These are phyloP conservation scores for Endocalyx cinctus DNA, from an alignment of 2,329 filamentous ascomycete genomes.

Conservation along the genomic window DNA sequence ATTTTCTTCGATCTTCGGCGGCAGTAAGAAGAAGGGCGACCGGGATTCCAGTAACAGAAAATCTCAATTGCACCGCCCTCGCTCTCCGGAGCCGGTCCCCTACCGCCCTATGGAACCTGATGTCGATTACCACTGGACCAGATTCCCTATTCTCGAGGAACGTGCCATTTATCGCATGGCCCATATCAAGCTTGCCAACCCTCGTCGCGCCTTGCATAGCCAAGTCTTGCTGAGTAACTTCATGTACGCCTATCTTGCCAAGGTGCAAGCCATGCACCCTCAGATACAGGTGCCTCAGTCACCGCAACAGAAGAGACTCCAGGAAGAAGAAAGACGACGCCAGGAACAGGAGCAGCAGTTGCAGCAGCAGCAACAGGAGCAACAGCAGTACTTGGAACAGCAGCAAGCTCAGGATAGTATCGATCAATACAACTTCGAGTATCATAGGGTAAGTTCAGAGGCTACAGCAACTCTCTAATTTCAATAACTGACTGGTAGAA, in stretches of 20 bases:
- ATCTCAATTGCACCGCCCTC: slow-evolving; percentile 61
- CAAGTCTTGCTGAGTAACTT: slow-evolving; percentile 98
- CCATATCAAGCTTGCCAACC: slow-evolving; percentile 98
- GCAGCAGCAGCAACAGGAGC: too few species aligned
- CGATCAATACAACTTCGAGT: slow-evolving; percentile 50
- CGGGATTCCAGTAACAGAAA: slow-evolving; percentile 73
- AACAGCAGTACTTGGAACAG: slow-evolving; percentile 38
- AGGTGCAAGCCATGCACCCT: slow-evolving; percentile 98
- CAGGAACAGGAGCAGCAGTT: slow-evolving; percentile 47
- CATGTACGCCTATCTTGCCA: slow-evolving; percentile 98
- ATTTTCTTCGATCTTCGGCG: slow-evolving; percentile 91
- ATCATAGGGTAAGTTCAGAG: slow-evolving; percentile 41
- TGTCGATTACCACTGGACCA: slow-evolving; percentile 92
- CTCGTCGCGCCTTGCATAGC: slow-evolving; percentile 82
- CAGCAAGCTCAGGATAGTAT: slow-evolving; percentile 39
- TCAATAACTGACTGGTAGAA: too few species aligned
- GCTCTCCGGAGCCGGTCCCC: slow-evolving; percentile 75
- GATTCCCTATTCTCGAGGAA: slow-evolving; percentile 93
- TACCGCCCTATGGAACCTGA: slow-evolving; percentile 74
- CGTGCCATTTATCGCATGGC: slow-evolving; percentile 98
- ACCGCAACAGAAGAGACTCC: slow-evolving; percentile 63
- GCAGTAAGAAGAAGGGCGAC: slow-evolving; percentile 80
- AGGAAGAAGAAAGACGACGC: slow-evolving; percentile 43
- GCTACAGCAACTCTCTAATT: not conserved
- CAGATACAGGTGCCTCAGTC: slow-evolving; percentile 88